Evolutionary conservation across 148 eudicot genomes (phyloP).

Genomic region (Vaccinium darrowii): DNA sequence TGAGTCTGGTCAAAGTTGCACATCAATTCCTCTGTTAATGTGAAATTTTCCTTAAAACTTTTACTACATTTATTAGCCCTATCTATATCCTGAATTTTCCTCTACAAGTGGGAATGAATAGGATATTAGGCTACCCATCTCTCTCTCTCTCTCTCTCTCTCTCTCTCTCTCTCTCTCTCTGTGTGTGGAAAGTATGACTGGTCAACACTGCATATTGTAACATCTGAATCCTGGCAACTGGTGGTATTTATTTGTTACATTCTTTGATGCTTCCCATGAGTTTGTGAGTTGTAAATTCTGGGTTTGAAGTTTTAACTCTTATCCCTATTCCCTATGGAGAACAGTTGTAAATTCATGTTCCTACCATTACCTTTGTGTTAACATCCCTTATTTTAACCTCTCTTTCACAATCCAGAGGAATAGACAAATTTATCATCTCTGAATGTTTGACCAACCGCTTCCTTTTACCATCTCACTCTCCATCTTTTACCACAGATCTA

Average conservation of each 20-base stretch:
- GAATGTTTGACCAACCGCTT: not conserved
- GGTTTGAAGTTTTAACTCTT: not conserved
- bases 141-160: not conserved
- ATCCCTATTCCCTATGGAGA: not conserved
- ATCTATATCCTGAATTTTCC: not conserved
- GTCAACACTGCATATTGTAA: not conserved
- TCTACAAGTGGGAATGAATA: not conserved
- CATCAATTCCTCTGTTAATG: not conserved
- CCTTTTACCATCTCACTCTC: not conserved
- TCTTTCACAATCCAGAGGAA: slow-evolving; percentile 2
- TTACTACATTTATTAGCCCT: not conserved
- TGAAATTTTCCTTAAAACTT: not conserved
- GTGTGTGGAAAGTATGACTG: not conserved
- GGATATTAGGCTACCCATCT: not conserved
- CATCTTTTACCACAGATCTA: not conserved
- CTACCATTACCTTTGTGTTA: not conserved
- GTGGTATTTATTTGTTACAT: not conserved
- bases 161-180: not conserved
- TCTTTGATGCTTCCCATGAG: not conserved
- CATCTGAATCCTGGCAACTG: not conserved
- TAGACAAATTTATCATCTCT: not conserved
- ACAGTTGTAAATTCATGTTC: not conserved
- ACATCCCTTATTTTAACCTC: not conserved
- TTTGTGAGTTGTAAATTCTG: not conserved
- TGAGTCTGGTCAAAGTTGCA: not conserved